Base-by-base conservation (phyloP, 441 rosid species). In the Jatropha multifida region DNA sequence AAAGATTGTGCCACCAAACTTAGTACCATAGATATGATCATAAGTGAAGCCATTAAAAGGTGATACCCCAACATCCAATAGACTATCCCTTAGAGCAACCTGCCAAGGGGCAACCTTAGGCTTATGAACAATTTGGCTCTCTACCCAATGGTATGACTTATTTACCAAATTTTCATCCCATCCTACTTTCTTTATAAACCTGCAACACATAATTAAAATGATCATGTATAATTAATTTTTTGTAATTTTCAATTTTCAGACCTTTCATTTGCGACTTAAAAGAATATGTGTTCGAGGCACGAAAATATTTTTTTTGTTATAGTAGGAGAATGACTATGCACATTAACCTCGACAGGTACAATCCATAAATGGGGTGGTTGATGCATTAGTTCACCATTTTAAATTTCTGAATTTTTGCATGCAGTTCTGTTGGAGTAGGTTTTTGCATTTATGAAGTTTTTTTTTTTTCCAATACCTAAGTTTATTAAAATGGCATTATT, bases 81-180 rank as follows among this genome's bases (percentile, higher is more conserved):
- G 93, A 77, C 99, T 79, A 72, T 95, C 94, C 80, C 86, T 90
- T 0, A 95, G n/a, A 48, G 84, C 93, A 67, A 70, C 82, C 65
- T 96, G 99, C 98, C 97, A 96, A 20, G 87, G 75, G n/a, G 88
- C 87, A 59, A 84, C 80, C 71, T 81, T 82, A 2, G 98, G 98
- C 74, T 78, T 81, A 73, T 90, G 92, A 73, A 91, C 96, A 20
- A 96, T 89, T 65, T 84, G 88, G 67, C 80, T 78, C 87, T 96
- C 99, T 32, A 96, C 86, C 99, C 99, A 96, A 48, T 91, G 88
- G 73, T 90, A 94, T 27, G 99, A 96, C 75, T 92, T 84, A n/a
- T 89, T 92, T 83, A 94, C 99, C 78, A 96, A 79, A 85, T 81
- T 89, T 68, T 72, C 81, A 84, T 94, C 94, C 99, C 99, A 93